Conservation (phyloP, 1,284 basidiomycete species). For the Trametes versicolor region DNA sequence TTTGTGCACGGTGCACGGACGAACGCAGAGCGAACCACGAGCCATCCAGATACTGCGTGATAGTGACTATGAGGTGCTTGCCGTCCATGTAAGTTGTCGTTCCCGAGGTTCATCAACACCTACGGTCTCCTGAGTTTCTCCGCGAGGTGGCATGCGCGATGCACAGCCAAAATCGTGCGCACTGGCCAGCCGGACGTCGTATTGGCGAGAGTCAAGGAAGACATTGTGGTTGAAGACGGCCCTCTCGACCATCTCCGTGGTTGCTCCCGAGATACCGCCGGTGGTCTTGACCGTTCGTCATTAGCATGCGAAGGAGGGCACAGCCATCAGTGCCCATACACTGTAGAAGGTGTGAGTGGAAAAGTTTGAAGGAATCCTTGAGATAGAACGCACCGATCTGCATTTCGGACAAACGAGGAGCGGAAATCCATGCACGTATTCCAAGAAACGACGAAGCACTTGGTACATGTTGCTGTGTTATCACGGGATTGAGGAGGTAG, state of each 20-base stretch:
- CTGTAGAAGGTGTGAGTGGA: not conserved
- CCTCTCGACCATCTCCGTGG: not conserved
- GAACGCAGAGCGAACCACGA: no score
- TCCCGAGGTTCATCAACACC: not conserved
- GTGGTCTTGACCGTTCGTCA: not conserved
- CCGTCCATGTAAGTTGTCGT: not conserved
- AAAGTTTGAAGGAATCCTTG: not conserved
- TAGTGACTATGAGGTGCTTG: not conserved
- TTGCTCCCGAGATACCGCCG: constrained; percentile 18
- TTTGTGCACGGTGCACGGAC: not conserved
- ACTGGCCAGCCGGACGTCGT: not conserved
- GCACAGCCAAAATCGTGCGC: not conserved
- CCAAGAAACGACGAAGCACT: constrained; percentile 1
- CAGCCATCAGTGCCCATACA: not conserved
- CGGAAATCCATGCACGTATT: not conserved
- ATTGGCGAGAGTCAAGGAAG: not conserved
- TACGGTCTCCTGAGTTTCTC: constrained; percentile 3
- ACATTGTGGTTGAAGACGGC: no score
- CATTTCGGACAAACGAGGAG: constrained; percentile 5
- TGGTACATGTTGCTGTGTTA: not conserved
- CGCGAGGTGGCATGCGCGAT: not conserved
- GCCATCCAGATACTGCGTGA: not conserved
- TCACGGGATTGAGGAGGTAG: constrained; percentile 17
- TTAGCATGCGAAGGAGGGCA: not conserved
- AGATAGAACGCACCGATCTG: constrained; percentile 9